phyloP scores from a whole-genome alignment of 2,329 filamentous ascomycete species.

The Sporothrix variecibatus region DNA sequence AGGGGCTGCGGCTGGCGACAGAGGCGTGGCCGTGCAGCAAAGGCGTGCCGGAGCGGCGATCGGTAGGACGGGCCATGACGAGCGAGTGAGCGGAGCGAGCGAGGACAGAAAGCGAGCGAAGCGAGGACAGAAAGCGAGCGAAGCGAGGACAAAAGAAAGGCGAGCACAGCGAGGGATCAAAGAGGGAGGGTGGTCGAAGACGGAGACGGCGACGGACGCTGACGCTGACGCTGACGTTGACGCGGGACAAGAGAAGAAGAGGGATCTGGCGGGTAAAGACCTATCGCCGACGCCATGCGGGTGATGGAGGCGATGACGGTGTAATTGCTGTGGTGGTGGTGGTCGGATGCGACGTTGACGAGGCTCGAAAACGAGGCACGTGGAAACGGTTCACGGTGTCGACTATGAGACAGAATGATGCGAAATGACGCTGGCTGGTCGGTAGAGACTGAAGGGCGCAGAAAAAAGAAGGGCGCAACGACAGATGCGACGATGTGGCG shows the following conservation, averaged over 20 bases:
- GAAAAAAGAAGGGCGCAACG: too few relatives aligned
- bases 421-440: neutral
- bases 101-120: neutral
- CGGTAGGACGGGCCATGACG: constrained; percentile 13
- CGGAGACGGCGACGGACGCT: too few relatives aligned
- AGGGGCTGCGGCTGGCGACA: neutral
- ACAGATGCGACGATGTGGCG: neutral
- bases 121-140: neutral
- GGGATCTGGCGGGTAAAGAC: neutral
- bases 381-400: neutral
- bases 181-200: neutral
- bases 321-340: neutral
- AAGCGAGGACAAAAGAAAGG: neutral
- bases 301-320: neutral
- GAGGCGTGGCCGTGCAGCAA: constrained; percentile 6
- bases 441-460: neutral
- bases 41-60: constrained; percentile 21
- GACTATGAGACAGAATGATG: neutral
- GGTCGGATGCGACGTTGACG: neutral
- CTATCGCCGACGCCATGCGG: constrained; percentile 13
- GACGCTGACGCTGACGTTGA: too few relatives aligned
- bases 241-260: neutral
- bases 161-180: too few relatives aligned
- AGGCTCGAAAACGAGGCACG: neutral
- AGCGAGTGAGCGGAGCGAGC: neutral